These are phyloP conservation scores for Scleromitrula shiraiana DNA, from an alignment of 2,329 filamentous ascomycete species.

Conservation along the genomic window DNA sequence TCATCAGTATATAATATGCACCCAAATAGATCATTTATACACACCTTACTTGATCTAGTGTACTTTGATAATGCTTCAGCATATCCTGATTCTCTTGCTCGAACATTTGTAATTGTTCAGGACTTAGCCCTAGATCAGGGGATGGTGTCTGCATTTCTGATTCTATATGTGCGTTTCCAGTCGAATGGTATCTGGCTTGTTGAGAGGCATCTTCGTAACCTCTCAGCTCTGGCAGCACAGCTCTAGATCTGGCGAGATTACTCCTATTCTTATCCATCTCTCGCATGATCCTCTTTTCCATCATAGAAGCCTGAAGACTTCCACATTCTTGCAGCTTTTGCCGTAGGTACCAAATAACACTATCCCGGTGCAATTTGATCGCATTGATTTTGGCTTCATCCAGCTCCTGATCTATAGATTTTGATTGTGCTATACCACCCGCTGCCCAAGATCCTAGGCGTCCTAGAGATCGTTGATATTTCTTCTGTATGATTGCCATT, in stretches of 20 bases:
- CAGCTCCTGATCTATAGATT: constrained; percentile 57
- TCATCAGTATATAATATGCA: constrained; percentile 10
- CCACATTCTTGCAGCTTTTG: constrained; percentile 69
- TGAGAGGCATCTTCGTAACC: constrained; percentile 18
- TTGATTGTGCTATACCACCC: constrained; percentile 50
- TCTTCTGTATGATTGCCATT: constrained; percentile 61
- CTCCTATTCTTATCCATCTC: constrained; percentile 88
- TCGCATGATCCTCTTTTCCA: constrained; percentile 76
- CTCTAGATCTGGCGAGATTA: constrained; percentile 62
- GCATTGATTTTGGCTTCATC: constrained; percentile 65
- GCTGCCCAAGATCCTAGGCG: constrained; percentile 57
- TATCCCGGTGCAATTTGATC: constrained; percentile 65
- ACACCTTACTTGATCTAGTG: constrained; percentile 88
- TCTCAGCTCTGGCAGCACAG: constrained; percentile 23
- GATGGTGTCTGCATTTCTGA: constrained; percentile 17
- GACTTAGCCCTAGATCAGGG: constrained; percentile 47
- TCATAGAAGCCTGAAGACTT: constrained; percentile 78
- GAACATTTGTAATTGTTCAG: constrained; percentile 87
- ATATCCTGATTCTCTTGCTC: constrained; percentile 88
- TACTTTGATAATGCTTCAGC: constrained; percentile 87
- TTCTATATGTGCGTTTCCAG: constrained; percentile 15
- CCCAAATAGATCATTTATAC: constrained; percentile 26
- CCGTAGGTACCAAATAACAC: constrained; percentile 75
- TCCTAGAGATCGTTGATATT: constrained; percentile 57
- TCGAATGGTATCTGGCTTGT: constrained; percentile 12